Evolutionary conservation across 169 alveolate genomes (phyloP).

Genomic region (Eimeria necatrix): DNA sequence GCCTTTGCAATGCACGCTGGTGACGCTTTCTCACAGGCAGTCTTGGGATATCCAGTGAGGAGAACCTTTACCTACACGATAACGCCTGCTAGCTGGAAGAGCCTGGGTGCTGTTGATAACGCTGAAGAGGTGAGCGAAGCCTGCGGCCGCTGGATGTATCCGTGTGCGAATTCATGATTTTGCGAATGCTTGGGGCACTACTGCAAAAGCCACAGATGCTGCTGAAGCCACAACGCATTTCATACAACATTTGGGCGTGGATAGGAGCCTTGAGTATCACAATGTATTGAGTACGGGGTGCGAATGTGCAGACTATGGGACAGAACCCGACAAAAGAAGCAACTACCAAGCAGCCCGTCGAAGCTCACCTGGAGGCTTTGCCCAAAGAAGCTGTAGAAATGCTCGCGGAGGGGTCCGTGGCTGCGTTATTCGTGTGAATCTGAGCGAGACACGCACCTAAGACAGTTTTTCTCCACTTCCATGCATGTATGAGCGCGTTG

Average conservation of each 20-base stretch:
- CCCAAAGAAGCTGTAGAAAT: neutral
- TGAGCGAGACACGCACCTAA: neutral
- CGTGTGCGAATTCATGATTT: neutral
- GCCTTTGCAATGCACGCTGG: too few relatives aligned
- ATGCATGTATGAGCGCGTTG: too few relatives aligned
- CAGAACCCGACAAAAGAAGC: neutral
- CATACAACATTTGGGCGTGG: too few relatives aligned
- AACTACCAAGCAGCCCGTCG: neutral
- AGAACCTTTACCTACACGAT: neutral
- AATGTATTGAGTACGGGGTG: too few relatives aligned
- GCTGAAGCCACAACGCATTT: too few relatives aligned
- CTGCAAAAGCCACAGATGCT: too few relatives aligned
- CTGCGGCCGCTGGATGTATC: too few relatives aligned
- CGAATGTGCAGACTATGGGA: too few relatives aligned
- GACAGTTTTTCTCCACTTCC: neutral
- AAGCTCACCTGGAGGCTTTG: conserved; percentile 51
- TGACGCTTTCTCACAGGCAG: neutral
- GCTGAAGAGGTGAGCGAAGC: neutral
- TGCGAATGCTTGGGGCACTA: neutral
- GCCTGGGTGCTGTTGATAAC: neutral
- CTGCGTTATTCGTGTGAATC: neutral
- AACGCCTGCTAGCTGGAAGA: conserved; percentile 51
- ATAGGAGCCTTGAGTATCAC: too few relatives aligned
- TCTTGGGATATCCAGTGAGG: conserved; percentile 28
- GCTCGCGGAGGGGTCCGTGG: neutral